A percentile compares a stretch with the other conserved stretches of the same genome.
Evolutionary conservation across 805 yeast genomes (phyloP).

Genomic region (Candida vartiovaarae): DNA sequence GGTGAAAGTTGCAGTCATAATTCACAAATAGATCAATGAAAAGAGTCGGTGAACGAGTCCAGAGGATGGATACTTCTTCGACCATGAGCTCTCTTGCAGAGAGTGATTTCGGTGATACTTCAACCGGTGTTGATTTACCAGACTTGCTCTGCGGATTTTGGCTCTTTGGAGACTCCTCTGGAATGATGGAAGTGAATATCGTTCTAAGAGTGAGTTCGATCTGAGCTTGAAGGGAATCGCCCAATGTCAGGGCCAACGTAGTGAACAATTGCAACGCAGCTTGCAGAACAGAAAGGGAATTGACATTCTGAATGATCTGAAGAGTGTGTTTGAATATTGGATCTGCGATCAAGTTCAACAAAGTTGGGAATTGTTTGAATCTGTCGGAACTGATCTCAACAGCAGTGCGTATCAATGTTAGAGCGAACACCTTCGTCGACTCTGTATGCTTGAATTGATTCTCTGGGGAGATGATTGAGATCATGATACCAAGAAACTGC

Average conservation of each 20-base stretch:
- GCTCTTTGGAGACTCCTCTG: conserved; percentile 22
- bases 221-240: conserved; percentile 65
- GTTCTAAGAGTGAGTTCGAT: conserved; percentile 65
- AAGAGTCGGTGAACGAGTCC: conserved; percentile 75
- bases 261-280: conserved; percentile 71
- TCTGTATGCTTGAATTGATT: conserved; percentile 84
- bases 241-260: conserved; percentile 61
- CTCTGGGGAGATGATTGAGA: conserved; percentile 75
- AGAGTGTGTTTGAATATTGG: conserved; percentile 81
- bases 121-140: conserved; percentile 29
- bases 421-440: conserved; percentile 75
- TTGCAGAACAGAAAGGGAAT: conserved; percentile 65
- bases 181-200: conserved; percentile 52
- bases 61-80: conserved; percentile 74
- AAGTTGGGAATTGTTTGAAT: conserved; percentile 53
- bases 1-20: conserved; percentile 87
- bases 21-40: conserved; percentile 72
- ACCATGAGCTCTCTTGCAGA: conserved; percentile 71
- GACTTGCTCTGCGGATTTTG: conserved; percentile 8
- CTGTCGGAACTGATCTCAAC: conserved; percentile 72
- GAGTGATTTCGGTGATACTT: conserved; percentile 17
- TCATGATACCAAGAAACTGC: conserved; percentile 67
- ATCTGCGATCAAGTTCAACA: conserved; percentile 65
- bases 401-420: conserved; percentile 67
- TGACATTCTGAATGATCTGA: conserved; percentile 67